phyloP scores from a whole-genome alignment of 2,329 filamentous ascomycete genomes.

The Aspergillus novoparasiticus region DNA sequence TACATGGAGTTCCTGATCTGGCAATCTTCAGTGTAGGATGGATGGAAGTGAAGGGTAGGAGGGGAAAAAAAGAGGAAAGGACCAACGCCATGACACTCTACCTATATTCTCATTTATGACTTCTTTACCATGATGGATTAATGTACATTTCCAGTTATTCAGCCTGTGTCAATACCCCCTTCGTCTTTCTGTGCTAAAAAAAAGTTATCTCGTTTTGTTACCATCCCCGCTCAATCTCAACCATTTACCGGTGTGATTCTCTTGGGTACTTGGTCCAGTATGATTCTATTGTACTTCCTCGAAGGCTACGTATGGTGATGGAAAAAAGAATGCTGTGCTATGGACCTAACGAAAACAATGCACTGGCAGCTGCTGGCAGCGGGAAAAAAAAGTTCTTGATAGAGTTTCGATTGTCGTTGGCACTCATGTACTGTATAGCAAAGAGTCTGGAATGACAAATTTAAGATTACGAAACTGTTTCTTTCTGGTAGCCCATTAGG shows the following conservation, averaged over 20 bases:
- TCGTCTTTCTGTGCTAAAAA: constrained; percentile 19
- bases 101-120: background rate
- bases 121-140: constrained; percentile 13
- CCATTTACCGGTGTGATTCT: background rate
- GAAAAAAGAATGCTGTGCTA: background rate
- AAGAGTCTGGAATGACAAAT: background rate
- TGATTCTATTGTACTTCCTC: background rate
- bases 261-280: background rate
- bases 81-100: constrained; percentile 2
- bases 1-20: background rate
- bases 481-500: too few species aligned
- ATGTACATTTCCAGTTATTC: constrained; percentile 19
- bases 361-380: constrained; percentile 1
- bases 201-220: constrained; percentile 9
- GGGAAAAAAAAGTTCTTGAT: background rate
- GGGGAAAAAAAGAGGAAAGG: background rate
- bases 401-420: background rate
- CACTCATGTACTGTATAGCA: background rate
- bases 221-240: background rate
- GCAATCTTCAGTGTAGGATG: background rate
- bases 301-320: background rate
- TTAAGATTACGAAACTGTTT: too few species aligned
- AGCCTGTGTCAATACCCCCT: constrained; percentile 23
- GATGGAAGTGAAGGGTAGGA: background rate
- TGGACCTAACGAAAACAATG: background rate